Base-by-base conservation (phyloP, 139 green algal genomes). In the Chlorella sp. region DNA sequence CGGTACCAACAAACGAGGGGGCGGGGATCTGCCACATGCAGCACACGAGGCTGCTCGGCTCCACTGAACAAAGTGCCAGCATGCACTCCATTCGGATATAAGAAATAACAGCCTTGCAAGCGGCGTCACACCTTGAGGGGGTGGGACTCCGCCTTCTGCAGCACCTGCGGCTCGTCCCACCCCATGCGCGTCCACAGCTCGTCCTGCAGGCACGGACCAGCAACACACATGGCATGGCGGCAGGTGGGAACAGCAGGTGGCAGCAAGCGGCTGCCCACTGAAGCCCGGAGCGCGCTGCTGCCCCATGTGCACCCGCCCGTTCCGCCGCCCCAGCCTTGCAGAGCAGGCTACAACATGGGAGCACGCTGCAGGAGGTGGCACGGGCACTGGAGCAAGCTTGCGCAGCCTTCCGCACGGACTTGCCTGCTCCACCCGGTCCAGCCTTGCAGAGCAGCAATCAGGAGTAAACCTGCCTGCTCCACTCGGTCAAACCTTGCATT, bases 91-190 rank as follows among this genome's bases (percentile, higher is more conserved):
- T 17, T 7, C 44, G 11, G 44, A 7, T 7, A 11, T 11, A 17
- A 7, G 23, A 32, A 3, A 7, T 68, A 21, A 34, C 7, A 13
- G 20, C 21, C 3, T 21, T 34, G 62, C 28, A n/a, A 38, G 28
- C 2, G 4, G 63, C 12, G 63, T 9, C 64, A 0, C 34, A 34
- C 68, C 4, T 51, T 36, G 34, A n/a, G 34, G 13, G 16, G n/a
- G 72, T 11, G 18, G 60, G 25, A 32, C 4, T 67, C 60, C 7
- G 5, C 26, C 25, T 60, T 26, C 38, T 60, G 56, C 68, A 79
- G 72, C n/a, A 62, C 41, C 67, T 65, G 39, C 9, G 76, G 55
- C 57, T 86, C 67, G 38, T 57, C 81, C 72, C 28, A 12, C 9
- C 80, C 68, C 68, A 60, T 65, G 17, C 39, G 34, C 2, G 70